A percentile compares a stretch with the other conserved stretches of the same genome.
phyloP scores from a whole-genome alignment of 345 rosid genomes.

The Populus pruinosa region DNA sequence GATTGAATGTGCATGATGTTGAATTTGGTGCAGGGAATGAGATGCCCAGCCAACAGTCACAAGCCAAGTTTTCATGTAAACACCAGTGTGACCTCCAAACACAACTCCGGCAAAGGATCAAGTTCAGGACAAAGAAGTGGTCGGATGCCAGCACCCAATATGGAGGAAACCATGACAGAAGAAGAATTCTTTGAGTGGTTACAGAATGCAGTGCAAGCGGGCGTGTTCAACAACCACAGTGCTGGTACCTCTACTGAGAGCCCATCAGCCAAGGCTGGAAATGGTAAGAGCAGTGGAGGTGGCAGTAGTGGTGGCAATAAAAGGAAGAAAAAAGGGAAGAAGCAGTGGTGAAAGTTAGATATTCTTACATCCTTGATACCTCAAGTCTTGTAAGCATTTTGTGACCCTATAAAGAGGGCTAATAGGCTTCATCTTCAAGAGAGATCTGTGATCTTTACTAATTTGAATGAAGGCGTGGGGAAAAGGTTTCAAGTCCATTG shows the following conservation, averaged over 20 bases:
- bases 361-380: not conserved
- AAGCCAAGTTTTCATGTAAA: slow-evolving; percentile 97
- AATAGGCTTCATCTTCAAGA: not conserved
- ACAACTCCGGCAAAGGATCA: slow-evolving; percentile 46
- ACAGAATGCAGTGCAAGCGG: slow-evolving; percentile 80
- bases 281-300: slow-evolving; percentile 34
- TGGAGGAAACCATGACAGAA: slow-evolving; percentile 86
- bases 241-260: slow-evolving; percentile 33
- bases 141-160: slow-evolving; percentile 47
- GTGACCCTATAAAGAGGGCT: slow-evolving; percentile 3
- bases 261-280: slow-evolving; percentile 42
- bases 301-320: slow-evolving; percentile 35
- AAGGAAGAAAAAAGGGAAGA: slow-evolving; percentile 82
- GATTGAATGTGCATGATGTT: not conserved
- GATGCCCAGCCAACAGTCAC: slow-evolving; percentile 87
- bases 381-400: slow-evolving; percentile 14
- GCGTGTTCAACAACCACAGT: slow-evolving; percentile 54
- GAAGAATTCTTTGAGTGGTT: slow-evolving; percentile 86
- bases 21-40: slow-evolving; percentile 74
- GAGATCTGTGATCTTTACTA: slow-evolving; percentile 3
- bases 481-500: not conserved
- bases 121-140: slow-evolving; percentile 61
- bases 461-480: not conserved
- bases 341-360: slow-evolving; percentile 52
- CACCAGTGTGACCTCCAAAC: slow-evolving; percentile 60